A percentile compares a stretch with the other conserved stretches of the same genome.
phyloP scores from a whole-genome alignment of 441 rosid species.

The Hura crepitans region DNA sequence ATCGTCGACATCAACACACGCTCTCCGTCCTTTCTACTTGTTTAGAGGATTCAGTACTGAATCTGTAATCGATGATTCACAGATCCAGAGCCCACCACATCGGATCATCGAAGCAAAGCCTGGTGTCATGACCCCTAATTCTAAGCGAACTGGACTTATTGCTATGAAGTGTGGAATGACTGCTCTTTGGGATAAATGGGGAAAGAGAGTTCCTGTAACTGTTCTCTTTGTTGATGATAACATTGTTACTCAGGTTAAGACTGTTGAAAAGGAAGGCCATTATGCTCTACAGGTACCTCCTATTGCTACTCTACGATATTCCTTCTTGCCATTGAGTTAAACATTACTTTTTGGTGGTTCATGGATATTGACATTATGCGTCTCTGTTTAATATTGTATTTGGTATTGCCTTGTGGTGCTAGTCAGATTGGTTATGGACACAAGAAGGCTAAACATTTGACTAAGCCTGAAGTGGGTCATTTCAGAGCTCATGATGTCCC shows the following conservation, averaged over 20 bases:
- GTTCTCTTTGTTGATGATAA: slow-evolving; percentile 94
- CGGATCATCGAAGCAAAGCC: slow-evolving; percentile 61
- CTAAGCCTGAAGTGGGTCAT: slow-evolving; percentile 90
- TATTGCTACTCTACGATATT: too few species aligned
- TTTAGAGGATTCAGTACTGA: slow-evolving; percentile 41
- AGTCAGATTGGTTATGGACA: slow-evolving; percentile 90
- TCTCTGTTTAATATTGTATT: slow-evolving; percentile 24
- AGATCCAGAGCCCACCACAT: slow-evolving; percentile 26
- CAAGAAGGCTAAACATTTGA: slow-evolving; percentile 91
- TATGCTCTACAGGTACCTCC: slow-evolving; percentile 71
- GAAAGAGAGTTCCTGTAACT: slow-evolving; percentile 74
- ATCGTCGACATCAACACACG: slow-evolving; percentile 2
- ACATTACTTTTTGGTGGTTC: too few species aligned
- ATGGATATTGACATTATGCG: not conserved
- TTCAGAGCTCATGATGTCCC: slow-evolving; percentile 95
- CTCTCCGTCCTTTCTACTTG: slow-evolving; percentile 19
- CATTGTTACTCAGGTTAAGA: slow-evolving; percentile 89
- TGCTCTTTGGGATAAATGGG: slow-evolving; percentile 97
- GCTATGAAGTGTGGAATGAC: slow-evolving; percentile 94
- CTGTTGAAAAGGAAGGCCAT: slow-evolving; percentile 81
- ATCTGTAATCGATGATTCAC: slow-evolving; percentile 35
- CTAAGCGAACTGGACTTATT: slow-evolving; percentile 78
- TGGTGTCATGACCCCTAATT: slow-evolving; percentile 53
- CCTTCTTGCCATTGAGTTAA: too few species aligned
- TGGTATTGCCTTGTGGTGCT: slow-evolving; percentile 35